phyloP scores from a whole-genome alignment of 2,329 filamentous ascomycete species.

The Parafenestella ontariensis region DNA sequence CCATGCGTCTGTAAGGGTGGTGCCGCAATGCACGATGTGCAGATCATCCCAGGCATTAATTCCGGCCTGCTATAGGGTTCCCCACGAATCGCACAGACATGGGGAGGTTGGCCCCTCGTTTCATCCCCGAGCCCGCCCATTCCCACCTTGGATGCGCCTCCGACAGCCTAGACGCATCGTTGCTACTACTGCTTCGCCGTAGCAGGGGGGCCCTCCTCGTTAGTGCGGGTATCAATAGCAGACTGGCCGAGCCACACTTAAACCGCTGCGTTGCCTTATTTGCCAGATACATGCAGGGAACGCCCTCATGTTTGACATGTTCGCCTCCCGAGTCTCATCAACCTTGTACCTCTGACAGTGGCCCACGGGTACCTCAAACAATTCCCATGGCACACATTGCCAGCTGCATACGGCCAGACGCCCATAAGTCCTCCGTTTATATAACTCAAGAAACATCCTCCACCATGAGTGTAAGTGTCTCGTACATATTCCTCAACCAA shows the following conservation, averaged over 20 bases:
- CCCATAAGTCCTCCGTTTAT: slow-evolving; percentile 46
- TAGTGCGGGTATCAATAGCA: slow-evolving; percentile 46
- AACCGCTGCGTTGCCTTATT: slow-evolving; percentile 44
- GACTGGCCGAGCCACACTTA: slow-evolving; percentile 47
- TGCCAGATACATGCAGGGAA: slow-evolving; percentile 48
- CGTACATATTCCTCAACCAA: slow-evolving; percentile 21
- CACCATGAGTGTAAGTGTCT: slow-evolving; percentile 39
- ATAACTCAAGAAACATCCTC: slow-evolving; percentile 48
- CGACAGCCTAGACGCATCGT: slow-evolving; percentile 46
- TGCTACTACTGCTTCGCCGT: slow-evolving; percentile 40
- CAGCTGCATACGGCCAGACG: slow-evolving; percentile 50
- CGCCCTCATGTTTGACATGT: slow-evolving; percentile 51
- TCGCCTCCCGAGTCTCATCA: slow-evolving; percentile 50
- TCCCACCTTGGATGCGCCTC: slow-evolving; percentile 41
- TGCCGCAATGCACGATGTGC: slow-evolving; percentile 34
- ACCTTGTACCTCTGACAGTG: slow-evolving; percentile 46
- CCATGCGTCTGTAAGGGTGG: slow-evolving; percentile 14
- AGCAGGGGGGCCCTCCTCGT: slow-evolving; percentile 39
- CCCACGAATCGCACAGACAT: slow-evolving; percentile 50
- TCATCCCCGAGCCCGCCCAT: slow-evolving; percentile 43
- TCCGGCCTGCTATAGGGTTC: slow-evolving; percentile 37
- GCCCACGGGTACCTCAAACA: slow-evolving; percentile 47
- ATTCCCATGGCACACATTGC: slow-evolving; percentile 53
- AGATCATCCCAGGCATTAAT: slow-evolving; percentile 36
- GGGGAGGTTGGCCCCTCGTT: slow-evolving; percentile 46